These are phyloP conservation scores for Aspergillus sparsus DNA, from an alignment of 495 filamentous ascomycete species.

Conservation along the genomic window DNA sequence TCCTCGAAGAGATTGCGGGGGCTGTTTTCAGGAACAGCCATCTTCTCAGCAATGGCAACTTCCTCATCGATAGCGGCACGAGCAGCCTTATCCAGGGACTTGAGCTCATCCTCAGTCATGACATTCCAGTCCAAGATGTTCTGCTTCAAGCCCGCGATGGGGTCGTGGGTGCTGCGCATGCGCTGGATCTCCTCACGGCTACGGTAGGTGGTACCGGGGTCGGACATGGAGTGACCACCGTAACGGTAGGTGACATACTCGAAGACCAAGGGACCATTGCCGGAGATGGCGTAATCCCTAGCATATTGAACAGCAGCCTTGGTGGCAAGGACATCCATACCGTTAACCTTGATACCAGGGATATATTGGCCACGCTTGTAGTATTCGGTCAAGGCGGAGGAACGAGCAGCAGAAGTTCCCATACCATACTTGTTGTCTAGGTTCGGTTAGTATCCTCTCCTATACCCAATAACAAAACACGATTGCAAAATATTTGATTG, in stretches of 20 bases:
- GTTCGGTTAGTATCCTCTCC: conserved; percentile 22
- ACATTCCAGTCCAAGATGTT: conserved; percentile 96
- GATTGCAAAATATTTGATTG: not conserved
- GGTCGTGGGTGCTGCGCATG: conserved; percentile 98
- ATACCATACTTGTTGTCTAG: conserved; percentile 99
- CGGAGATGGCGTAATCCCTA: conserved; percentile 76
- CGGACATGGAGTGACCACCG: conserved; percentile 98
- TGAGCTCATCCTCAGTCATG: conserved; percentile 92
- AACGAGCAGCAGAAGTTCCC: conserved; percentile 94
- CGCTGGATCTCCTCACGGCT: conserved; percentile 99
- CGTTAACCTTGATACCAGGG: conserved; percentile 98
- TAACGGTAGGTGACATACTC: conserved; percentile 99
- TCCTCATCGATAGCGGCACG: conserved; percentile 81
- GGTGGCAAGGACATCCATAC: conserved; percentile 98
- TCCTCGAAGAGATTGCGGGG: conserved; percentile 89
- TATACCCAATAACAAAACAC: not conserved
- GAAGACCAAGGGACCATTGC: conserved; percentile 89
- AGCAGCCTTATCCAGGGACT: conserved; percentile 90
- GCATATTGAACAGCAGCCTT: conserved; percentile 93
- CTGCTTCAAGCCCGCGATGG: conserved; percentile 96
- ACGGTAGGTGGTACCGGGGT: conserved; percentile 98
- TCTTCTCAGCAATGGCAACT: conserved; percentile 85
- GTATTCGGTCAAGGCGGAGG: conserved; percentile 96
- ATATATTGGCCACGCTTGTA: conserved; percentile 99
- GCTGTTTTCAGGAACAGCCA: conserved; percentile 73